A percentile compares a stretch with the other conserved stretches of the same genome.
phyloP scores from a whole-genome alignment of 2,329 filamentous ascomycete genomes.

The Pseudocercospora cruenta region DNA sequence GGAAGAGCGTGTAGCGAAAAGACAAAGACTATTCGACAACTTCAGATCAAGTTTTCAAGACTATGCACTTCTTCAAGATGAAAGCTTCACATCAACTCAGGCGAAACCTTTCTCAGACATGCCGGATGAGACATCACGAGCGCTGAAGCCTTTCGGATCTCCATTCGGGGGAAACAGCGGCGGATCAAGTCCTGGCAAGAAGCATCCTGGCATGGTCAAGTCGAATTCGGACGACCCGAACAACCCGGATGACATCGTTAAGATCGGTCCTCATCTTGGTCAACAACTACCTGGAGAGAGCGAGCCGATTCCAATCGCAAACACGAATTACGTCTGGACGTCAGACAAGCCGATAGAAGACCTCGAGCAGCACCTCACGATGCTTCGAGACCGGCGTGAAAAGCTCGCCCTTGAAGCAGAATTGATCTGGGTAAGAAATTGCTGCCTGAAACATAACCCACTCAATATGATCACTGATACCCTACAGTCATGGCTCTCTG shows the following conservation, averaged over 20 bases:
- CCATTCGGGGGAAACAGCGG: background rate
- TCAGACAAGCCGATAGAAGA: conserved; percentile 16
- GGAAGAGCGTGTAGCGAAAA: background rate
- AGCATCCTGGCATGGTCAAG: background rate
- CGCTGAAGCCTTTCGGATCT: background rate
- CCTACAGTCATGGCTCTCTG: conserved; percentile 15
- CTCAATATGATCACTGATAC: too few relatives aligned
- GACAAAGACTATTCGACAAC: background rate
- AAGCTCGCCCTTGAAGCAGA: conserved; percentile 14
- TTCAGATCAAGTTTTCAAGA: background rate
- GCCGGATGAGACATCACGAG: background rate
- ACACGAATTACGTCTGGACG: conserved; percentile 17
- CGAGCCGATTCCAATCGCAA: background rate
- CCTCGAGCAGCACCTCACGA: conserved; percentile 14
- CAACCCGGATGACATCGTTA: background rate
- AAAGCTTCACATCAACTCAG: background rate
- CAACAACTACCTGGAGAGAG: background rate
- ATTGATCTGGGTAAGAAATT: conserved; percentile 5
- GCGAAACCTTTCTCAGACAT: background rate
- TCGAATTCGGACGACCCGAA: background rate
- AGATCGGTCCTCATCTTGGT: background rate
- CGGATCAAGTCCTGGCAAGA: background rate
- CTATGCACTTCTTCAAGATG: background rate
- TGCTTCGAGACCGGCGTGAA: conserved; percentile 6
- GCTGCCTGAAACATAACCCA: too few relatives aligned